Conservation (phyloP, 2,329 filamentous ascomycete genomes). For the Pochonia chlamydosporia region DNA sequence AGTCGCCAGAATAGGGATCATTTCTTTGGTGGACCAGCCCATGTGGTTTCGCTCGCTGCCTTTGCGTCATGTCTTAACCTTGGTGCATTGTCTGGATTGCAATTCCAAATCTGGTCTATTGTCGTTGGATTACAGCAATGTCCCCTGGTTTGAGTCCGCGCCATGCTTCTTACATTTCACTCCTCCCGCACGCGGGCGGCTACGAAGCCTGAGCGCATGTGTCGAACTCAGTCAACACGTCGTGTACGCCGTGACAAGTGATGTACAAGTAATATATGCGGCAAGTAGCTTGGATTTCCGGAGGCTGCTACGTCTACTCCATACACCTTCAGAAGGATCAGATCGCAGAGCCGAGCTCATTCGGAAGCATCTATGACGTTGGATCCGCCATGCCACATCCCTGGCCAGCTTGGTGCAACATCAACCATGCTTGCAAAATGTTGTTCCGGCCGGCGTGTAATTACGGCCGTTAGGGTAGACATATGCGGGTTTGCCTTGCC, state of each 20-base stretch:
- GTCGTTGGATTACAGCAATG: too few species aligned
- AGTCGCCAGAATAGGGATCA: not conserved
- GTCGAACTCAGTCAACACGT: not conserved
- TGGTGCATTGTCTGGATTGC: not conserved
- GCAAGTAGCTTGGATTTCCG: not conserved
- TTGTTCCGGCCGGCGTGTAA: not conserved
- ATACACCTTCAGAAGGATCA: not conserved
- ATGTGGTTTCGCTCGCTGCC: not conserved
- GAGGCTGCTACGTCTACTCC: not conserved
- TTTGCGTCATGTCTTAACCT: not conserved
- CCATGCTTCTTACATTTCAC: not conserved
- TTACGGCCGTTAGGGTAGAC: too few species aligned
- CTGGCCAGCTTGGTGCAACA: not conserved
- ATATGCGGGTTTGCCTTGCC: too few species aligned
- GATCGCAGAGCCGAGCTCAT: not conserved
- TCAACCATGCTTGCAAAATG: not conserved
- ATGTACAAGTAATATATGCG: not conserved
- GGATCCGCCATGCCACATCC: not conserved
- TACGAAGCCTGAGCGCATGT: not conserved
- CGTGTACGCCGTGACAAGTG: slow-evolving; percentile 1
- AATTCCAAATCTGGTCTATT: not conserved
- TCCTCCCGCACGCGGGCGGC: not conserved
- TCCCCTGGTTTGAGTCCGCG: too few species aligned
- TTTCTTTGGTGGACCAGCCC: not conserved
- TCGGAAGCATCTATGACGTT: not conserved